Evolutionary conservation across 345 rosid species (phyloP), one percentile per base, ranked within the genome.

Genomic region (Salix udensis): DNA sequence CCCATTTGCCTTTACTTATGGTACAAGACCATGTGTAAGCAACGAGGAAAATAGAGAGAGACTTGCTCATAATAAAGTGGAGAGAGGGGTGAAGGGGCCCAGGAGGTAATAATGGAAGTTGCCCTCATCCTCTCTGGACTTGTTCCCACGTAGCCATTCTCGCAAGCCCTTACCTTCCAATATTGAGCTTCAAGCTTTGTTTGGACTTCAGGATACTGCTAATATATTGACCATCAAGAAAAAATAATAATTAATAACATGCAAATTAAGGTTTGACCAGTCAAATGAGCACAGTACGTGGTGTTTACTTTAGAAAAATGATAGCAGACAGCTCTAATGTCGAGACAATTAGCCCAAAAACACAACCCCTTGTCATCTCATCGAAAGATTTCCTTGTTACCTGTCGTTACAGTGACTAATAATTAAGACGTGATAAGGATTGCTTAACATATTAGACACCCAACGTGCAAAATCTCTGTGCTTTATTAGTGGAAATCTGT

Each of bases 41-140:
- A 79, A 67, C 71, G 53, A 55, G 65, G 62, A 14, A 31, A 13
- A 58, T 30, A 48, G 71, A 64, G 71, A 64, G 62, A 46, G 67
- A 19, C 21, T 60, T 34, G 44, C 74, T 46, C 46, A 73, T 71
- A 64, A 74, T 46, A 60, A 52, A 78, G 60, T 50, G 75, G 67
- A 72, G 81, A 71, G 67, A 24, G 61, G 70, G 15, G 39, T 7
- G 39, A 44, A 39, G 48, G 84, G 86, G 60, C 67, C 88, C 85
- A 74, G 2, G 16, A 8, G 70, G 67, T 71, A 69, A 76, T 82
- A 78, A 77, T 85, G 88, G 85, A 81, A 76, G 88, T 86, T 67
- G 86, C 87, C 84, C 75, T 85, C 89, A 83, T 83, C 88, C 84
- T 80, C 85, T 72, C 87, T 83, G 89, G 85, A 77, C 46, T 72